Conservation (phyloP, 345 rosid species). For the Acer saccharum region DNA sequence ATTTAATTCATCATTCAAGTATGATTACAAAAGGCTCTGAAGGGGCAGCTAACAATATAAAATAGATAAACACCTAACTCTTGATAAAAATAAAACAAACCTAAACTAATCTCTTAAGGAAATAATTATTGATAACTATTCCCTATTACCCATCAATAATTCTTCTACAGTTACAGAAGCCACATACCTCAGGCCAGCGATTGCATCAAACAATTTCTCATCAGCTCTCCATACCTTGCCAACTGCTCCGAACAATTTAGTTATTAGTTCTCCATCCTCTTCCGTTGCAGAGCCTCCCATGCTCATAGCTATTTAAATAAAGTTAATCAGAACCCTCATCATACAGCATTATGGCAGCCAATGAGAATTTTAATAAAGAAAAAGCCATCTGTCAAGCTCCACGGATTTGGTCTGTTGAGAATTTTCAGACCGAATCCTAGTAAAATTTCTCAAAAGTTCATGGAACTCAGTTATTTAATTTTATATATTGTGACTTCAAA, state of each 20-base stretch:
- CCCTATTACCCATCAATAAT: background rate
- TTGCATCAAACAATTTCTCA: slow-evolving; percentile 86
- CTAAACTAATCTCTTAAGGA: too few relatives aligned
- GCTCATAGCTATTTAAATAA: slow-evolving; percentile 57
- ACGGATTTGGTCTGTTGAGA: background rate
- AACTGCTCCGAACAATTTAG: slow-evolving; percentile 73
- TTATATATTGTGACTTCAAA: background rate
- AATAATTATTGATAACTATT: too few relatives aligned
- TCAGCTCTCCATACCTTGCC: slow-evolving; percentile 90
- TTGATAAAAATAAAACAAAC: too few relatives aligned
- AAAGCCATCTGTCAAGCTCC: background rate
- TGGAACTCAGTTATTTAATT: background rate
- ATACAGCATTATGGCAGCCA: too few relatives aligned
- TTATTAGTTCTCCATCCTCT: slow-evolving; percentile 72
- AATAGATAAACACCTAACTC: too few relatives aligned
- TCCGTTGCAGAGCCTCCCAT: slow-evolving; percentile 74
- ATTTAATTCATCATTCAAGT: too few relatives aligned
- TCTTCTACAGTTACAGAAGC: background rate
- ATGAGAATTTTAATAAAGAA: background rate
- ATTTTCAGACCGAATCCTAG: background rate
- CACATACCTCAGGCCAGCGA: slow-evolving; percentile 84
- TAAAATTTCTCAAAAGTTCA: background rate
- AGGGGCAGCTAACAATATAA: too few relatives aligned
- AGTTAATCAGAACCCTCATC: slow-evolving; percentile 19
- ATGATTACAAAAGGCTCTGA: too few relatives aligned